phyloP scores from a whole-genome alignment of 495 filamentous ascomycete species.

The Rhypophila decipiens region DNA sequence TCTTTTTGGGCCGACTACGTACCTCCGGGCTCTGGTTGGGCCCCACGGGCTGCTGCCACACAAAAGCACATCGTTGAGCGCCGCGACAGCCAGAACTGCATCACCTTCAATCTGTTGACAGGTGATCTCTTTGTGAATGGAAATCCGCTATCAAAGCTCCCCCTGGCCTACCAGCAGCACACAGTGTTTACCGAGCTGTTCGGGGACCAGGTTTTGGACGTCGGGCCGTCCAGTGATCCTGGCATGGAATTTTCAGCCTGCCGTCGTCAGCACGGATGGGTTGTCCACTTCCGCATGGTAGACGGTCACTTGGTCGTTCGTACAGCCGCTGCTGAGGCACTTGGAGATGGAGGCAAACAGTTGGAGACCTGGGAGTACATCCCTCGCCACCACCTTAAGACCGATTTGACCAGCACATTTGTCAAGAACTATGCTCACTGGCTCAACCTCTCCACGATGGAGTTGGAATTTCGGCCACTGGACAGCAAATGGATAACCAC shows the following conservation, averaged over 20 bases:
- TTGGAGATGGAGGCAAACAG: no score
- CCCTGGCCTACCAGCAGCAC: slow-evolving; percentile 38
- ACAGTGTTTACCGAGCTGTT: slow-evolving; percentile 26
- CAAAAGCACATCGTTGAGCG: slow-evolving; percentile 1
- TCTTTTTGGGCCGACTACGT: slow-evolving; percentile 13
- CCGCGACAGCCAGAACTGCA: slow-evolving; percentile 4
- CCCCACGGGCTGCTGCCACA: background rate
- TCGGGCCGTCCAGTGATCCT: slow-evolving; percentile 35
- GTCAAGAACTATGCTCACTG: slow-evolving; percentile 50
- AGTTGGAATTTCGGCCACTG: slow-evolving; percentile 46
- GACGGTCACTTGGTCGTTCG: slow-evolving; percentile 6
- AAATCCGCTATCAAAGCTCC: slow-evolving; percentile 43
- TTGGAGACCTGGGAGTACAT: slow-evolving; percentile 40
- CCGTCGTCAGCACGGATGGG: slow-evolving; percentile 14
- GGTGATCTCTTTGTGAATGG: slow-evolving; percentile 54
- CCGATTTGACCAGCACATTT: slow-evolving; percentile 42
- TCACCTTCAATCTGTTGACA: slow-evolving; percentile 50
- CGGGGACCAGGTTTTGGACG: slow-evolving; percentile 36
- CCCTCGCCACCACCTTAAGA: slow-evolving; percentile 31
- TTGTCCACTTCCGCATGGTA: slow-evolving; percentile 14
- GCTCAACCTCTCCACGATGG: slow-evolving; percentile 15
- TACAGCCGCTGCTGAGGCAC: no score
- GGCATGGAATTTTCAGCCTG: slow-evolving; percentile 42
- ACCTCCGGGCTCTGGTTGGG: background rate
- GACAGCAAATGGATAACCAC: slow-evolving; percentile 34